Evolutionary conservation across 2,329 filamentous ascomycete genomes (phyloP).

Genomic region (Lecanicillium sp.): DNA sequence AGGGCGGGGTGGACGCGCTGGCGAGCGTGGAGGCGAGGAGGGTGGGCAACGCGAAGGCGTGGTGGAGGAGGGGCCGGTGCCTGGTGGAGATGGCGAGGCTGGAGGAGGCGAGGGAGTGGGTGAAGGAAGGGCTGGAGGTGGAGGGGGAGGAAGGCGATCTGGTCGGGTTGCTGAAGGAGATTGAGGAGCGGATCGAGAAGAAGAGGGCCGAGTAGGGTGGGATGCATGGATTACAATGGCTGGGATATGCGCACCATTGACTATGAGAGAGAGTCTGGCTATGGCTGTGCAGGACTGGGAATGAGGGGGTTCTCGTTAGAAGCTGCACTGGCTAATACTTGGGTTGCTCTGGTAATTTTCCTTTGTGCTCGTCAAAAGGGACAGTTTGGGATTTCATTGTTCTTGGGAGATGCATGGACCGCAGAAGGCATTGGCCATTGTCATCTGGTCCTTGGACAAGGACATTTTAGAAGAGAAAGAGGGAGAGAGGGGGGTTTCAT

Average conservation of each 20-base stretch:
- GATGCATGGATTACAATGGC: not conserved
- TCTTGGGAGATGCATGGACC: too few species aligned
- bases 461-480: too few species aligned
- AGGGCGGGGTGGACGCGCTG: slow-evolving; percentile 82
- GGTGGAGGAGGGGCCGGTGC: slow-evolving; percentile 84
- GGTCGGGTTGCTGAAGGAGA: slow-evolving; percentile 56
- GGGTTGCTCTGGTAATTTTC: too few species aligned
- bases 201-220: slow-evolving; percentile 26
- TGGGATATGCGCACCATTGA: not conserved
- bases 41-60: slow-evolving; percentile 85
- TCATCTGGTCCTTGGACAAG: too few species aligned
- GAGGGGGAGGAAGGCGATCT: slow-evolving; percentile 67
- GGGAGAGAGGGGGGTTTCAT: too few species aligned
- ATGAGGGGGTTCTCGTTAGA: too few species aligned
- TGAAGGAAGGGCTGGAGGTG: slow-evolving; percentile 71
- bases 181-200: slow-evolving; percentile 43
- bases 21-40: slow-evolving; percentile 82
- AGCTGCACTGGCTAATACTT: too few species aligned
- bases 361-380: too few species aligned
- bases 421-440: too few species aligned
- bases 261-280: too few species aligned
- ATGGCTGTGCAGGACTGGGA: too few species aligned
- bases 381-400: too few species aligned
- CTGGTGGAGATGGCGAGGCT: slow-evolving; percentile 84
- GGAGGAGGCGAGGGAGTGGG: slow-evolving; percentile 76